Evolutionary conservation across 2,329 filamentous ascomycete genomes (phyloP).

Genomic region (Cadophora sp.): DNA sequence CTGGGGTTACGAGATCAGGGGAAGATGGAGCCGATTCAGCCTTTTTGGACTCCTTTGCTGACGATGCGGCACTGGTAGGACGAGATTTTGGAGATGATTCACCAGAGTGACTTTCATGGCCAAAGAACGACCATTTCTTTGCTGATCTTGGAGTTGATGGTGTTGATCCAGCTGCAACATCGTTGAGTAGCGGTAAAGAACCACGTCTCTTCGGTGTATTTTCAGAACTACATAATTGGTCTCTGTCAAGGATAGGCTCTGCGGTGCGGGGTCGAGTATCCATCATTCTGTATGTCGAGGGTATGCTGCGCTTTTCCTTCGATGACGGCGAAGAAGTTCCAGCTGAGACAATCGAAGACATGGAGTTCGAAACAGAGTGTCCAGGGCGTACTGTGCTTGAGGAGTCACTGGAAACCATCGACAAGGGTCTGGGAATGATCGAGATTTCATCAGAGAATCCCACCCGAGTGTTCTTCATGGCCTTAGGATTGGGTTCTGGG

Average conservation of each 20-base stretch:
- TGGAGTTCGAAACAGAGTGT: slow-evolving; percentile 79
- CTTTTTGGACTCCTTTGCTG: slow-evolving; percentile 48
- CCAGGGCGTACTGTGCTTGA: slow-evolving; percentile 72
- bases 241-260: slow-evolving; percentile 66
- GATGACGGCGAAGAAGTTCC: slow-evolving; percentile 51
- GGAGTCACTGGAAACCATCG: slow-evolving; percentile 83
- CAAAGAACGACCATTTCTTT: slow-evolving; percentile 45
- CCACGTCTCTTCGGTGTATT: slow-evolving; percentile 53
- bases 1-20: slow-evolving; percentile 23
- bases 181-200: slow-evolving; percentile 62
- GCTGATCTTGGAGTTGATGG: slow-evolving; percentile 43
- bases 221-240: slow-evolving; percentile 48
- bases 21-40: slow-evolving; percentile 23
- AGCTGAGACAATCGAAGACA: slow-evolving; percentile 78
- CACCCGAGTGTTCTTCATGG: slow-evolving; percentile 66
- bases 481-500: slow-evolving; percentile 29
- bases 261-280: slow-evolving; percentile 72
- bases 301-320: slow-evolving; percentile 50
- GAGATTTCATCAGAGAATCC: slow-evolving; percentile 86
- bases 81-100: slow-evolving; percentile 55
- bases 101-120: slow-evolving; percentile 41
- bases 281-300: slow-evolving; percentile 48
- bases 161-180: slow-evolving; percentile 42
- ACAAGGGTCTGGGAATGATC: slow-evolving; percentile 82
- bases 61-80: slow-evolving; percentile 50